Base-by-base conservation (phyloP, 1,284 basidiomycete genomes). In the Tetrapyrgos nigripes region DNA sequence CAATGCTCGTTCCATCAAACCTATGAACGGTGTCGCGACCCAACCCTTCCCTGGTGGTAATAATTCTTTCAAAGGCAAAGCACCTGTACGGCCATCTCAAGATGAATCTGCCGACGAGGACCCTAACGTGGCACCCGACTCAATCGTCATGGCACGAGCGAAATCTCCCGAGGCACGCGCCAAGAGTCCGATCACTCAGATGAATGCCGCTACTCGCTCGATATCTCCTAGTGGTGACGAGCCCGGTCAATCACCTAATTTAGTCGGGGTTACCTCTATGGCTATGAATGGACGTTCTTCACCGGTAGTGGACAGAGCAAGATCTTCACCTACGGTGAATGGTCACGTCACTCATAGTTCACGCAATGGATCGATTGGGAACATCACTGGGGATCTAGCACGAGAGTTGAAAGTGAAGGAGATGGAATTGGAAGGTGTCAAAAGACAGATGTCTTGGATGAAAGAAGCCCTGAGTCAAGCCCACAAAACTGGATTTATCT, bases 391-490 rank as follows among this genome's bases (percentile, higher is more conserved):
- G 6, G 93, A 96, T 70, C 73, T 94, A 58, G 76, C 93, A 50
- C 82, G 86, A 35, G 92, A 94, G 65, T 75, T 94, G 58, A 94
- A 91, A 73, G 81, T 83, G 26, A 93, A 90, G 69, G 93, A 96
- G 65, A 79, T 82, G 28, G 96, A 97, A 69, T 71, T 96, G 31
- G 94, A 96, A 63, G 79, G 79, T 33, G 74, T 92, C 66, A 89
- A 85, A 79, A 89, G 88, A 68, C 86, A 93, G 63, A 90, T 96
- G 76, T 79, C 81, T 26, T 97, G 96, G 88, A 90, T 98, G 86
- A 90, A 88, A 71, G 88, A 91, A 43, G 90, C 93, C 4, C 78
- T 98, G 49, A 76, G 81, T 8, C 88, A 91, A 67, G 96, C 96
- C 0, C 82, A 86, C 29, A 86, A 89, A 58, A 83, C 92, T 58